Evolutionary conservation across 306 rosid species (phyloP).

Genomic region (Vachellia collinsii): DNA sequence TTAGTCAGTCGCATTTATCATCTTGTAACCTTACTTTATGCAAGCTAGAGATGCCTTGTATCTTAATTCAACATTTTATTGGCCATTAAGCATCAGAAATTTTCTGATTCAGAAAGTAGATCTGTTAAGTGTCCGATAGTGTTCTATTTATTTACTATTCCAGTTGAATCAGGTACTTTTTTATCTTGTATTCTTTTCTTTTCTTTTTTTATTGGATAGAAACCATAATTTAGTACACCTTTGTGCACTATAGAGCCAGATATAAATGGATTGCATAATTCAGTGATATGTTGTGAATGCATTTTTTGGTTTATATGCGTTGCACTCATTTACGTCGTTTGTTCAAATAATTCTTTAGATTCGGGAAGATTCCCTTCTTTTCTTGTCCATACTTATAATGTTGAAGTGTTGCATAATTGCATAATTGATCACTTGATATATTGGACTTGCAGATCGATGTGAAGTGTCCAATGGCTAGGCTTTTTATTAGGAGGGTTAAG

Average conservation of each 20-base stretch:
- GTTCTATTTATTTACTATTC: background rate
- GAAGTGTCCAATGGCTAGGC: slow-evolving; percentile 5
- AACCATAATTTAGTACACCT: background rate
- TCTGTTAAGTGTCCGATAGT: background rate
- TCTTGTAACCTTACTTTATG: slow-evolving; percentile 21
- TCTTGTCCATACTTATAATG: background rate
- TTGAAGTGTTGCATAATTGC: background rate
- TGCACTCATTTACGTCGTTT: background rate
- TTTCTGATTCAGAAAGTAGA: slow-evolving; percentile 27
- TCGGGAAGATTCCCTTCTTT: background rate
- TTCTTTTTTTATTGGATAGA: background rate
- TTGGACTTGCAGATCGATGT: background rate
- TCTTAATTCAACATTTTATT: slow-evolving; percentile 12
- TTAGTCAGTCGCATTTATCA: slow-evolving; percentile 4
- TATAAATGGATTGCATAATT: background rate
- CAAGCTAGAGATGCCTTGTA: slow-evolving; percentile 29
- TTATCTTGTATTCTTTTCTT: background rate
- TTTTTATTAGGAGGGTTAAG: slow-evolving; percentile 10
- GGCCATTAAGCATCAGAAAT: slow-evolving; percentile 8
- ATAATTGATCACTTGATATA: background rate
- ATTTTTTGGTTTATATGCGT: background rate
- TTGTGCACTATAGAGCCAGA: background rate
- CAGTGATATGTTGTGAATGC: background rate
- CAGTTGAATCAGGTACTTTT: slow-evolving; percentile 14
- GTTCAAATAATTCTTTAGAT: background rate